Conservation (phyloP, 345 rosid species). For the Pugionium cornutum region DNA sequence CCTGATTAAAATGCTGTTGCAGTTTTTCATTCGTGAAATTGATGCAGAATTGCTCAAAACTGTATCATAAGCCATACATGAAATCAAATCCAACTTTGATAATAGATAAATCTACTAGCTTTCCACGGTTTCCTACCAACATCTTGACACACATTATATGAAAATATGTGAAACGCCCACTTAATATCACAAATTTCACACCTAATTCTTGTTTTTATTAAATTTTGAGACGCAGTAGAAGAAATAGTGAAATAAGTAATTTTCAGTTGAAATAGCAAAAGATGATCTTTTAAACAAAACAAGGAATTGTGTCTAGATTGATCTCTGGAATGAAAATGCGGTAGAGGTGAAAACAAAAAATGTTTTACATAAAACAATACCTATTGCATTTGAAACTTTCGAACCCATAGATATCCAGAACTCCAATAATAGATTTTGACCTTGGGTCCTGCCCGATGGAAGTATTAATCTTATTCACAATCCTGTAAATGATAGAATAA, state of each 20-base stretch:
- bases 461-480: conserved; percentile 80
- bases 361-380: conserved; percentile 39
- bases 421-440: conserved; percentile 78
- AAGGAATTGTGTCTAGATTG: conserved; percentile 1
- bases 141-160: conserved; percentile 15
- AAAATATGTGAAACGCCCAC: conserved; percentile 19
- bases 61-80: conserved; percentile 38
- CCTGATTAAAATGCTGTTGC: conserved; percentile 97
- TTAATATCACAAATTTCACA: background rate
- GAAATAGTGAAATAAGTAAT: background rate
- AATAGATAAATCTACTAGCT: conserved; percentile 13
- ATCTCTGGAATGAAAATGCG: conserved; percentile 17
- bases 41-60: conserved; percentile 96
- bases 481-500: conserved; percentile 52
- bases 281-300: conserved; percentile 11
- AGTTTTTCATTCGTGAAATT: conserved; percentile 91
- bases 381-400: conserved; percentile 91
- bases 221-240: background rate
- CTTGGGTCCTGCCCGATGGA: conserved; percentile 94
- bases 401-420: conserved; percentile 93
- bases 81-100: conserved; percentile 19
- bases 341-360: conserved; percentile 23
- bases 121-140: conserved; percentile 19
- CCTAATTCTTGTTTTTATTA: background rate
- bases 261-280: conserved; percentile 13